These are phyloP conservation scores for Astragalus membranaceus DNA, from an alignment of 306 rosid genomes.

Conservation along the genomic window DNA sequence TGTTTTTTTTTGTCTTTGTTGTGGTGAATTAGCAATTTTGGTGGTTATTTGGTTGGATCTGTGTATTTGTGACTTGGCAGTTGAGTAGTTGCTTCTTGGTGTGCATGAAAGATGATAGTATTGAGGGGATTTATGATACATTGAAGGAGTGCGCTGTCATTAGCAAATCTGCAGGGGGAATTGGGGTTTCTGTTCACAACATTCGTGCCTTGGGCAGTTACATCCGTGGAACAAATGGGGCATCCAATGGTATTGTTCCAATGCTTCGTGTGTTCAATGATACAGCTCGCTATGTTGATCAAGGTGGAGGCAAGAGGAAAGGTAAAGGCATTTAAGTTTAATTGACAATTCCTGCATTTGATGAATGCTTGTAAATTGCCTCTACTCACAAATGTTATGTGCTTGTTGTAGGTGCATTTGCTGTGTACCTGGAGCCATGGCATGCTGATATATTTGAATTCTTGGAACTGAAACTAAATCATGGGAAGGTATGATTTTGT, in stretches of 20 bases:
- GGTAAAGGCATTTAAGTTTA: constrained; percentile 29
- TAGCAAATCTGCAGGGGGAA: constrained; percentile 98
- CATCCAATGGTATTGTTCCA: constrained; percentile 89
- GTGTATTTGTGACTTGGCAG: constrained; percentile 41
- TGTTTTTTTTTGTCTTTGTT: not conserved
- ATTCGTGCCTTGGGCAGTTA: constrained; percentile 77
- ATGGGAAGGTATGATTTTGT: constrained; percentile 74
- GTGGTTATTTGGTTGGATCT: not conserved
- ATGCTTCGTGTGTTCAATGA: constrained; percentile 87
- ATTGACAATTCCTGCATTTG: not conserved
- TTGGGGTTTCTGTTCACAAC: constrained; percentile 86
- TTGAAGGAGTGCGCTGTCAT: constrained; percentile 95
- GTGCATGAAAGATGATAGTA: constrained; percentile 92
- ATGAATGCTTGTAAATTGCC: not conserved
- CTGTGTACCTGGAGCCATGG: constrained; percentile 97
- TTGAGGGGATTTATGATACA: constrained; percentile 84
- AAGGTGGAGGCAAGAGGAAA: constrained; percentile 99
- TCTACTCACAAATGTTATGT: not conserved
- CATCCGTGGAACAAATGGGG: constrained; percentile 94
- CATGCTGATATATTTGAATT: constrained; percentile 90
- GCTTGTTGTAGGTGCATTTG: constrained; percentile 74
- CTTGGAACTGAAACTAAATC: constrained; percentile 73
- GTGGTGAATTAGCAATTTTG: not conserved
- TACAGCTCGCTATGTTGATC: constrained; percentile 97
- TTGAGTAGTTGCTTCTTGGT: constrained; percentile 95